Base-by-base conservation (phyloP, 2,329 filamentous ascomycete genomes). In the Hypoxylon sp. region DNA sequence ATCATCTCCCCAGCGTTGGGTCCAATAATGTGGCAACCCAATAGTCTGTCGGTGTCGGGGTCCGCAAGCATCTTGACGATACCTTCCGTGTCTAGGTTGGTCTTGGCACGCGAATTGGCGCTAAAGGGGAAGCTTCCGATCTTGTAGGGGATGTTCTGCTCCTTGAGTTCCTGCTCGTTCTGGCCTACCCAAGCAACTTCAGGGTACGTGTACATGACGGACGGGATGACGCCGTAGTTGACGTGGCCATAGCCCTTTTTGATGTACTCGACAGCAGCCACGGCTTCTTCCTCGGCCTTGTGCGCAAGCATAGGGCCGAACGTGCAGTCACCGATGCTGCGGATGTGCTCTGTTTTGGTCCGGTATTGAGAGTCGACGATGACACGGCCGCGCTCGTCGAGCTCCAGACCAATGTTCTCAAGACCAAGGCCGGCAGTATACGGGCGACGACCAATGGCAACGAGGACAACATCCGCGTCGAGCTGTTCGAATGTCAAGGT, bases 271-370 rank as follows among this genome's bases (percentile, higher is more conserved):
- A 98, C 86, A 60, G 90, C 94, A 30, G 95, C 95, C 68, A 98
- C 94, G 64, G 87, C 95, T 82, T 99, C 95, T 82, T 99, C 95
- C 82, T 99, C 95, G 53, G 95, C 95, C 87, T 99, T 99, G 87
- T 99, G 95, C 56, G 95, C 95, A 75, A 99, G 89, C 95, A 99
- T 99, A 75, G 94, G 94, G 8, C 95, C 95, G 79, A 99, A 99
- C 48, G 95, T 99, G 76, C 89, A 92, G 79, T 98, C 95, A 76
- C 95, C 95, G 71, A 98, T 91, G 74, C 94, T 95, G 74, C 95
- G 94, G 79, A 99, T 97, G 84, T 99, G 95, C 49, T 94, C 92
- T 71, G 95, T 84, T 85, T 97, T 98, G 76, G 95, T 99, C 81
- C 95, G 93, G 87, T 97, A 99, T 82, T 99, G 94, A 73, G 94